Evolutionary conservation across 495 filamentous ascomycete genomes (phyloP).

Genomic region (Talaromyces ruber): DNA sequence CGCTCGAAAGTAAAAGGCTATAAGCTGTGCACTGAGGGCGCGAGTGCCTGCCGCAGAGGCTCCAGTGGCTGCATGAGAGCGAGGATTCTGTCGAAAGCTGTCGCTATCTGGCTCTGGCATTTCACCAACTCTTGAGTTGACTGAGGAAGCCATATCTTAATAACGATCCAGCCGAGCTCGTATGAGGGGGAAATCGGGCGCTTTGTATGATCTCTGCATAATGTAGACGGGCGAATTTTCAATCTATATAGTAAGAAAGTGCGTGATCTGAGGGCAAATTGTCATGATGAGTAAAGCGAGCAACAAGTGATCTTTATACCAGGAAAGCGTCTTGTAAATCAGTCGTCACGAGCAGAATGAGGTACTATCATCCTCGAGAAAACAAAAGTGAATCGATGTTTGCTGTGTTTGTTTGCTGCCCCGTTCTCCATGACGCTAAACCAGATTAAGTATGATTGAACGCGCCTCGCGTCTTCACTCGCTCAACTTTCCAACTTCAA

Average conservation of each 20-base stretch:
- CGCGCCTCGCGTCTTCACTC: slow-evolving; percentile 10
- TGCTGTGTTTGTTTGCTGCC: background rate
- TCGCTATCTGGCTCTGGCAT: background rate
- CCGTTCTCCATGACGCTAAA: slow-evolving; percentile 1
- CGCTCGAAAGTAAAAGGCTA: slow-evolving; percentile 84
- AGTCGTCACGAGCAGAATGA: background rate
- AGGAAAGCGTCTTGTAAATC: background rate
- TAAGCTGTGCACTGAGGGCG: slow-evolving; percentile 65
- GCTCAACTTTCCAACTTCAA: background rate
- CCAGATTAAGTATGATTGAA: slow-evolving; percentile 9
- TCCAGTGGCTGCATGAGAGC: slow-evolving; percentile 66
- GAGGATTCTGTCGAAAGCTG: slow-evolving; percentile 33
- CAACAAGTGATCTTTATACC: background rate
- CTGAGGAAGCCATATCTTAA: background rate
- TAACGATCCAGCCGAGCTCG: background rate
- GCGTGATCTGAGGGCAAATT: background rate
- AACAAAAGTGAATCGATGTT: background rate
- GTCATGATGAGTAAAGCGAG: background rate
- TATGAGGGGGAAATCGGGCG: background rate
- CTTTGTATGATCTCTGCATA: background rate
- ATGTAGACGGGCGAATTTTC: background rate
- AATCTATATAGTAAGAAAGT: background rate
- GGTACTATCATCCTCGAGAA: background rate
- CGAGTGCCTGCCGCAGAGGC: slow-evolving; percentile 71
- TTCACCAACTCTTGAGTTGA: background rate